Base-by-base conservation (phyloP, 2,329 filamentous ascomycete genomes). In the Cytospora mali region DNA sequence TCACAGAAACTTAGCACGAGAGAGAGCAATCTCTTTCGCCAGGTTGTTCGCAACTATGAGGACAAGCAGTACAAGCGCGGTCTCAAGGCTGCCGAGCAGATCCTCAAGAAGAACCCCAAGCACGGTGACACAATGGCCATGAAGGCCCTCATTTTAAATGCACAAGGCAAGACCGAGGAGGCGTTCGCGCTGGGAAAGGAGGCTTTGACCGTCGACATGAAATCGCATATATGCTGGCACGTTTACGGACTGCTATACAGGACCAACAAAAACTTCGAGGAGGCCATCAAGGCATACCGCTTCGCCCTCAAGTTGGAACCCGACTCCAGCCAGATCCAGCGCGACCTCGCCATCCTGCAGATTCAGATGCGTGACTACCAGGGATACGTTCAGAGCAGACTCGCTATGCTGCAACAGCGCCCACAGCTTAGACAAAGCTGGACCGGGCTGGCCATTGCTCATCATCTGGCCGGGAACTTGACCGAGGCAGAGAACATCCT, bases 181-280 rank as follows among this genome's bases (percentile, higher is more conserved):
- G 96, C 96, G 0, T 99, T 99, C 75, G 86, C 88, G 52, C 84
- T 99, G 64, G 94, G 91, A 72, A 99, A 97, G 79, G 86, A 93
- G 68, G 95, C 96, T 35, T 83, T 99, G 70, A 93, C 90, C 69
- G 92, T 93, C 71, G 93, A 98, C 75, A 98, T 99, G 93, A 97
- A 96, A 81, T 97, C 93, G 71, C 94, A 98, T 78, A 93, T 99
- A 71, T 98, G 93, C 82, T 99, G 95, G 95, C 96, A 99, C 77
- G 95, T 99, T 65, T 99, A 98, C 75, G 95, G 96, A 33, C 79
- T 99, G 69, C 84, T 99, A 56, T 98, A 96, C 79, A 89, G 94
- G 57, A 89, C 92, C 55, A 90, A 91, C 73, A 98, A 98, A 84
- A 98, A 99, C 78, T 98, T 96, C 71, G 95, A 98, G 76, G 95